Base-by-base conservation (phyloP, 2,329 filamentous ascomycete genomes). In the Ustulina deusta region DNA sequence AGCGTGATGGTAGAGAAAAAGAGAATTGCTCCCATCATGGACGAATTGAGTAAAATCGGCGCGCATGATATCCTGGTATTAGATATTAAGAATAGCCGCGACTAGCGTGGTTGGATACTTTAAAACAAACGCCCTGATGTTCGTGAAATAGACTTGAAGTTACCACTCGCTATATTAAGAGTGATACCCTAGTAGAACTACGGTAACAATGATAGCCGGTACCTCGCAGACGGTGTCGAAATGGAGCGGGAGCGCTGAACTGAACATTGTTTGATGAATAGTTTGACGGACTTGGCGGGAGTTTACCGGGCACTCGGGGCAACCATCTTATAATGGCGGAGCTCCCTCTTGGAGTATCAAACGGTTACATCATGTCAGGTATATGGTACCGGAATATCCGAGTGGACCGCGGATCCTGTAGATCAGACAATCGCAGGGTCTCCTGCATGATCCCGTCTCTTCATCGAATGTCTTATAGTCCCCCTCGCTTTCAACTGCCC, bases 1-100 rank as follows among this genome's bases (percentile, higher is more conserved):
- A 93, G 90, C 78, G 90, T 90, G 57, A 98, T 98, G 95, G 94
- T 97, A 6, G 90, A 93, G 84, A 93, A 93, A 83, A 95, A 93
- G 83, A 87, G 87, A 75, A 91, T 97, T 76, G 94, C 94, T 1
- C 84, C 88, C 6, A 92, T 92, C 42, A 97, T 97, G 94, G 94
- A 97, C 79, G 87, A 93, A 74, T 79, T 97, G 77, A 89, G 86
- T 36, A 88, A 86, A 75, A 86, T 91, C 32, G 94, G 94, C 2
- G 94, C 94, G 1, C 89, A 89, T 61, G 94, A 97, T 79, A 94
- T 97, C 70, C 80, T 97, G 74, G 92, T 97, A 25, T 84, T 94
- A 61, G 90, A 92, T 78, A 93, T 97, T 76, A 91, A 93, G 79
- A 97, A 97, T 81, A 78, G 76, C 36, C 73, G 77, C 42, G 74